A percentile compares a stretch with the other conserved stretches of the same genome.
Conservation (phyloP, 495 filamentous ascomycete species). For the Podospora fimiseda region DNA sequence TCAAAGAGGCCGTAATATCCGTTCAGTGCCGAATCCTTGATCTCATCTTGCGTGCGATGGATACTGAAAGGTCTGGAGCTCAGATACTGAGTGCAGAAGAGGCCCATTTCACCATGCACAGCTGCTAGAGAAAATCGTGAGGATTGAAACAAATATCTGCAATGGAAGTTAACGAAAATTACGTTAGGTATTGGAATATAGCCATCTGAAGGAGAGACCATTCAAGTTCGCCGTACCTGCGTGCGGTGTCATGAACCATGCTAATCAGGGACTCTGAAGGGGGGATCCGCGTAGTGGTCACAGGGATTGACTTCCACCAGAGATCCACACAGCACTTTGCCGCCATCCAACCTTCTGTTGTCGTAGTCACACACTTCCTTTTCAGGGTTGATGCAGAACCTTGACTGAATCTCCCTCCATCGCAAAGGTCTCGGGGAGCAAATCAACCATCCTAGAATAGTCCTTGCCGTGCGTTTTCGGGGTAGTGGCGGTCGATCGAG, state of each 20-base stretch:
- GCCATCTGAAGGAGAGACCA: background rate
- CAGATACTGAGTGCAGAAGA: background rate
- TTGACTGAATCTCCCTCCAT: slow-evolving; percentile 4
- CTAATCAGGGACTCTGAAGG: background rate
- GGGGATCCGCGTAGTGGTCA: background rate
- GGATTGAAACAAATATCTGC: background rate
- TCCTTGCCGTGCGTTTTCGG: background rate
- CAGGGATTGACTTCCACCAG: background rate
- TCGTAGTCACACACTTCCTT: background rate
- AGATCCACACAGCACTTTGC: slow-evolving; percentile 1
- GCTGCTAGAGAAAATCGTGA: background rate
- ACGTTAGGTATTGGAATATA: background rate
- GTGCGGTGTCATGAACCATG: slow-evolving; percentile 1
- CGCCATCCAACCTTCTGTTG: background rate
- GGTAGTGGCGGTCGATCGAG: background rate
- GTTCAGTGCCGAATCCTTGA: background rate
- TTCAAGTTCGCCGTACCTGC: background rate
- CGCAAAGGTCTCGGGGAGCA: background rate
- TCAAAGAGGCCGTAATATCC: slow-evolving; percentile 1
- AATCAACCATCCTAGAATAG: background rate
- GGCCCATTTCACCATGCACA: background rate
- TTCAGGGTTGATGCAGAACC: background rate
- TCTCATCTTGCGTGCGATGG: background rate
- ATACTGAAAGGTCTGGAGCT: background rate
- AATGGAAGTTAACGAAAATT: background rate